Conservation (phyloP, 2,329 filamentous ascomycete species). For the Colletotrichum sp. region DNA sequence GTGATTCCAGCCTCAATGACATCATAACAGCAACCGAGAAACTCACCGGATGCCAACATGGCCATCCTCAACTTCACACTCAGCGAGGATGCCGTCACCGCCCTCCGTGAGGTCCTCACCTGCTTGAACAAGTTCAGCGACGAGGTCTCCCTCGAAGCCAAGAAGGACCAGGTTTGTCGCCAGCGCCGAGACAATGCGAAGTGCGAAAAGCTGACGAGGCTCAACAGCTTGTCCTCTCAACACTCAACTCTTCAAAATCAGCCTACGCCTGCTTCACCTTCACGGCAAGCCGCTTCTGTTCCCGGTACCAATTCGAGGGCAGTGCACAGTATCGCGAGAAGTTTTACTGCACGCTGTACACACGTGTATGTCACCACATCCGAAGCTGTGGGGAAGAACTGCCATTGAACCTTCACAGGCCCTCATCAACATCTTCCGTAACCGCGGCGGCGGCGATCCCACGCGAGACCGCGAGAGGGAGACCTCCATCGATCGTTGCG, state of each 20-base stretch:
- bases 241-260: constrained; percentile 81
- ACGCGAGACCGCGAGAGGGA: constrained; percentile 66
- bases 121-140: constrained; percentile 84
- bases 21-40: constrained; percentile 25
- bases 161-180: constrained; percentile 64
- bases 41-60: constrained; percentile 42
- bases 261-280: constrained; percentile 78
- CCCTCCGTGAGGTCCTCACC: constrained; percentile 74
- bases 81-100: constrained; percentile 73
- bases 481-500: constrained; percentile 74
- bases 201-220: not conserved
- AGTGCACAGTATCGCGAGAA: constrained; percentile 55
- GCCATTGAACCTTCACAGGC: constrained; percentile 43
- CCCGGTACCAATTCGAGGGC: constrained; percentile 71
- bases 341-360: constrained; percentile 79
- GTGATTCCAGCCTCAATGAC: constrained; percentile 44
- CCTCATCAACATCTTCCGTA: constrained; percentile 77
- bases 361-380: constrained; percentile 54
- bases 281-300: constrained; percentile 72
- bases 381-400: not conserved
- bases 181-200: not conserved
- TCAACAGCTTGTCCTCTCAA: constrained; percentile 71
- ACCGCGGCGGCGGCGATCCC: constrained; percentile 63
- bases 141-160: constrained; percentile 76
- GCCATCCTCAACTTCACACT: constrained; percentile 74